Evolutionary conservation across 2,329 filamentous ascomycete genomes (phyloP), one percentile per base, ranked within the genome.

Genomic region (Alternaria postmessia): DNA sequence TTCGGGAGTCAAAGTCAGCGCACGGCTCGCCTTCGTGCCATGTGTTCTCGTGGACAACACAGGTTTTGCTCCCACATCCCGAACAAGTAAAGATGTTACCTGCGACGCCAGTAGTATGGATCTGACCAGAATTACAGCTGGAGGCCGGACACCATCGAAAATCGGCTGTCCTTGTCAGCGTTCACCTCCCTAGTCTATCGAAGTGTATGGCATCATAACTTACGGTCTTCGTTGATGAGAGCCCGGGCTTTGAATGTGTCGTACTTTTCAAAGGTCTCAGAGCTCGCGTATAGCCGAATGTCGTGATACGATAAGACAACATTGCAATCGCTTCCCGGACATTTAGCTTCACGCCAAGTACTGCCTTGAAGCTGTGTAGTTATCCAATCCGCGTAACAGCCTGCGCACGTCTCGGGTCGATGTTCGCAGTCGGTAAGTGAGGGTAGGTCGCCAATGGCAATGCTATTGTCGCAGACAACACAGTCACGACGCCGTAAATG

Each of bases 131-230:
- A 4, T 73, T 76, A 65, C 87, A 89, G 6, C 32, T 14, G 11
- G 32, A 6, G 1, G 63, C 64, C 5, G 85, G 80, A 64, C 87
- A 89, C 82, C 84, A 87, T n/a, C 82, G 73, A 68, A 87, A 88
- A 51, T 83, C 81, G 0, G 80, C 63, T 63, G 30, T 12, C 14
- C 28, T 42, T 24, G 24, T 52, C 43, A 57, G 48, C 54, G 34
- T 3, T 11, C 7, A 38, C 12, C 41, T 12, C 24, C 18, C 7
- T 5, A 24, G 39, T 12, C 20, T 42, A 12, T 7, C 16, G 3
- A 34, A n/a, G 1, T 2, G 5, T 24, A 6, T 26, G 7, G 1
- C 14, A n/a, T 4, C 28, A 22, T 8, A 8, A 61, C 63, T 61
- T 47, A 65, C 61, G 74, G 4, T 82, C 73, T 46, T 76, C 69